phyloP scores from a whole-genome alignment of 139 green algal genomes.

The Micractinium conductrix region DNA sequence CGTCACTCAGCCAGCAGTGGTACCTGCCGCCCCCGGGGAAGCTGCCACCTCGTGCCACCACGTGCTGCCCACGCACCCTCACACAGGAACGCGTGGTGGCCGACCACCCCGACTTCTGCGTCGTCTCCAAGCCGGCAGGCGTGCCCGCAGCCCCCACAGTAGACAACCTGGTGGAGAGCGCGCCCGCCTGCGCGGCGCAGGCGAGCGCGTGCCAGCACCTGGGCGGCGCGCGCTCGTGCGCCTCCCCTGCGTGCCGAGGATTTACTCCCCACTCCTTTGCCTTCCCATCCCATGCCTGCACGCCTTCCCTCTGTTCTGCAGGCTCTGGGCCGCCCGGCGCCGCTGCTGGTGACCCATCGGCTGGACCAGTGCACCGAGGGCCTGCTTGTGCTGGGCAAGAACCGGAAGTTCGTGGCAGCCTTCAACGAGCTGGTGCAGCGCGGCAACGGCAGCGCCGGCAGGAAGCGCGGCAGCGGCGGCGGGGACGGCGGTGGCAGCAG shows the following conservation, averaged over 20 bases:
- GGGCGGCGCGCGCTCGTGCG: not conserved
- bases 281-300: not conserved
- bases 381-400: conserved; percentile 75
- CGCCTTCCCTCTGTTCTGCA: not conserved
- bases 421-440: conserved; percentile 53
- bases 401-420: conserved; percentile 52
- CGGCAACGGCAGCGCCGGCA: not conserved
- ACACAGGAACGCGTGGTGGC: conserved; percentile 57
- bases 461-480: not conserved
- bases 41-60: too few relatives aligned
- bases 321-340: conserved; percentile 43
- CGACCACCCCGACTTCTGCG: conserved; percentile 56
- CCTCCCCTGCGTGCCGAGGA: not conserved
- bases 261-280: not conserved
- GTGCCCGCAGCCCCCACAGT: conserved; percentile 68
- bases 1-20: too few relatives aligned
- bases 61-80: too few relatives aligned
- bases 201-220: not conserved
- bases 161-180: conserved; percentile 60
- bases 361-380: conserved; percentile 84
- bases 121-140: conserved; percentile 85
- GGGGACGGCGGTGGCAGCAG: not conserved
- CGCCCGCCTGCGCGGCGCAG: conserved; percentile 49
- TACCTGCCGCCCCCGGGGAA: too few relatives aligned
- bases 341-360: conserved; percentile 63